phyloP scores from a whole-genome alignment of 441 rosid species.

The Eruca vesicaria region DNA sequence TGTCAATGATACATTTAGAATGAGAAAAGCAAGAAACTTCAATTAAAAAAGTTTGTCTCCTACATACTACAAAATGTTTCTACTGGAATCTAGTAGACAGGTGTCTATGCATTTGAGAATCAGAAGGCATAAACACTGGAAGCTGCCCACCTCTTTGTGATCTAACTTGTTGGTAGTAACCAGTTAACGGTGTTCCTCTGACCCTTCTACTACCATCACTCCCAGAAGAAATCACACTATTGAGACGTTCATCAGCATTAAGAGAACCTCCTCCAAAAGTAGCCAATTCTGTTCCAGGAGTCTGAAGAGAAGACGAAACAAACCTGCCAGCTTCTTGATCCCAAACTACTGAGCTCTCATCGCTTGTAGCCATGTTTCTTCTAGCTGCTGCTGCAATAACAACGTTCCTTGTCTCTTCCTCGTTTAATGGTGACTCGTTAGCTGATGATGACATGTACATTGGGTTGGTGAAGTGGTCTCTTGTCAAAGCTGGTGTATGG shows the following conservation, averaged over 20 bases:
- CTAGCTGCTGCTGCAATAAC: slow-evolving; percentile 6
- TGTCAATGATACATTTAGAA: no score
- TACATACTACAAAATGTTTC: slow-evolving; percentile 15
- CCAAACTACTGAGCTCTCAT: slow-evolving; percentile 64
- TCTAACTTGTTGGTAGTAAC: slow-evolving; percentile 59
- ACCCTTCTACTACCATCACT: slow-evolving; percentile 27
- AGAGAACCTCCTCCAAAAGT: slow-evolving; percentile 72
- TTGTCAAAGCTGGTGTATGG: slow-evolving; percentile 50
- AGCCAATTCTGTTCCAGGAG: slow-evolving; percentile 56
- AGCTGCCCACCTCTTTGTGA: slow-evolving; percentile 78
- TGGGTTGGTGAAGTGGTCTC: slow-evolving; percentile 72
- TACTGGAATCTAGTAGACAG: slow-evolving; percentile 47
- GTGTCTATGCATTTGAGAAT: slow-evolving; percentile 50
- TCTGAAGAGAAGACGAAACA: slow-evolving; percentile 63
- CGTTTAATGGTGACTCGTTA: slow-evolving; percentile 55
- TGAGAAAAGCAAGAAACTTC: no score
- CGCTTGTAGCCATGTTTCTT: slow-evolving; percentile 14
- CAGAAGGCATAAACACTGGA: slow-evolving; percentile 85
- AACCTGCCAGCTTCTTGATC: slow-evolving; percentile 89
- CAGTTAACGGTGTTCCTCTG: slow-evolving; percentile 44
- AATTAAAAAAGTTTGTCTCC: background rate
- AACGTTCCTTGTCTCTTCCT: slow-evolving; percentile 37
- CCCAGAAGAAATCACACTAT: slow-evolving; percentile 37
- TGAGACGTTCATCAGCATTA: slow-evolving; percentile 48
- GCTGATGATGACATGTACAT: slow-evolving; percentile 59